Base-by-base conservation (phyloP, 495 filamentous ascomycete species). In the Lepidopterella palustris region DNA sequence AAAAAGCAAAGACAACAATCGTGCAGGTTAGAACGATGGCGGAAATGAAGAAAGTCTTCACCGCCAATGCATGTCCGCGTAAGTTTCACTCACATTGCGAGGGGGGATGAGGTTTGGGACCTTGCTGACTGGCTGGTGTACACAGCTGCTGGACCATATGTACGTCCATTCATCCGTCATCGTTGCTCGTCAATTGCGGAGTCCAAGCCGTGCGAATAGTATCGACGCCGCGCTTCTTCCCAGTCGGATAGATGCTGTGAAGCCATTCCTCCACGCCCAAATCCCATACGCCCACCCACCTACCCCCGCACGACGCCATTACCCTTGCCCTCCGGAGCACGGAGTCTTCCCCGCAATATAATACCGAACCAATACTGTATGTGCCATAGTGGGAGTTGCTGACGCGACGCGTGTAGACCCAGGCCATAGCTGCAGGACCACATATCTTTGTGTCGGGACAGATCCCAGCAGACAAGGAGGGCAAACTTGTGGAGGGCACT, bases 401-500 rank as follows among this genome's bases (percentile, higher is more conserved):
- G n/a, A n/a, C n/a, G n/a, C 26, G 35, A 4, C 53, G 40, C 3
- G 3, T n/a, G 56, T 69, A 96, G 89, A 89, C 90, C 68, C 92
- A 96, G 78, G 90, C 90, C 66, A 87, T 96, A 77, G 84, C 84
- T 64, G 90, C 90, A 56, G 84, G 88, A 57, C 81, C 81, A 50
- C 79, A 85, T 65, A 86, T 97, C 78, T 97, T 89, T 80, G 86
- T 91, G 76, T 97, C 92, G 5, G 92, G 92, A 70, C 90, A 93
- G 73, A 91, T 97, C 65, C 92, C 90, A 62, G 86, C 87, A 61
- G 87, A 90, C 70, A 75, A 82, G 63, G 64, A 81, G 53, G 90
- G 89, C 62, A 86, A 85, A 65, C 80, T 95, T 15, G 75, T 93
- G 58, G 72, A 84, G 63, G 90, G 88, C 40, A 84, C 76, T 66